Percentiles rank a stretch among this genome's conserved stretches.
Evolutionary conservation across 768 basidiomycete species (phyloP).

Genomic region (Tulasnella sp.): DNA sequence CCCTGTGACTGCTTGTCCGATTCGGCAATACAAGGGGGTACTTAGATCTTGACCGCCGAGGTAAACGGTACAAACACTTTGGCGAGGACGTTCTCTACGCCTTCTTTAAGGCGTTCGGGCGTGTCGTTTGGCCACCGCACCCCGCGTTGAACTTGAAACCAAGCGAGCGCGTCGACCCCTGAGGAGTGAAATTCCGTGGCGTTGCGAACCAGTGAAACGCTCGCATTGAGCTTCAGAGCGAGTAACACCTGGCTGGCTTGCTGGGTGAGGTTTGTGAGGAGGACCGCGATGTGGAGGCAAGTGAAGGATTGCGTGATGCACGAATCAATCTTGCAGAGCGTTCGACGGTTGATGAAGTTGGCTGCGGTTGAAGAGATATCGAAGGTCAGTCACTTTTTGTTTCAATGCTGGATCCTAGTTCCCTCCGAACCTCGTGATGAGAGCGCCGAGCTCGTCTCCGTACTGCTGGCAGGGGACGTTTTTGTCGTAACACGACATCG

Average conservation of each 20-base stretch:
- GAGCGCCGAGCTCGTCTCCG: slow-evolving; percentile 64
- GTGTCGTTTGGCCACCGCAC: slow-evolving; percentile 58
- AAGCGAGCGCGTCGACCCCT: slow-evolving; percentile 71
- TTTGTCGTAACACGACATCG: slow-evolving; percentile 62
- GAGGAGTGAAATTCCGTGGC: too few species aligned
- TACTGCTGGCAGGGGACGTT: slow-evolving; percentile 72
- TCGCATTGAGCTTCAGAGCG: slow-evolving; percentile 62
- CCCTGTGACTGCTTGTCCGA: slow-evolving; percentile 53
- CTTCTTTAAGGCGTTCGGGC: slow-evolving; percentile 66
- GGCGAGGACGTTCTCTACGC: slow-evolving; percentile 68
- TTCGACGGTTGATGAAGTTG: slow-evolving; percentile 64
- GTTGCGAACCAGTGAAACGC: slow-evolving; percentile 55
- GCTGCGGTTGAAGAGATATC: slow-evolving; percentile 46
- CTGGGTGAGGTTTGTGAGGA: slow-evolving; percentile 69
- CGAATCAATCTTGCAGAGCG: slow-evolving; percentile 57
- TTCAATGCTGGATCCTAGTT: too few species aligned
- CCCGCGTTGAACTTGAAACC: slow-evolving; percentile 68
- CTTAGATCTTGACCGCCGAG: slow-evolving; percentile 60
- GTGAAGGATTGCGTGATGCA: slow-evolving; percentile 70
- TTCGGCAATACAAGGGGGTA: slow-evolving; percentile 64
- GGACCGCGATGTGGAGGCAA: slow-evolving; percentile 76
- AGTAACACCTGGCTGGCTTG: slow-evolving; percentile 68
- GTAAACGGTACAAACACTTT: slow-evolving; percentile 69
- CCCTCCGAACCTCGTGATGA: slow-evolving; percentile 69
- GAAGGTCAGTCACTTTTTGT: too few species aligned